These are phyloP conservation scores for Cryptococcus sp. DNA, from an alignment of 1,284 basidiomycete species.

Conservation along the genomic window DNA sequence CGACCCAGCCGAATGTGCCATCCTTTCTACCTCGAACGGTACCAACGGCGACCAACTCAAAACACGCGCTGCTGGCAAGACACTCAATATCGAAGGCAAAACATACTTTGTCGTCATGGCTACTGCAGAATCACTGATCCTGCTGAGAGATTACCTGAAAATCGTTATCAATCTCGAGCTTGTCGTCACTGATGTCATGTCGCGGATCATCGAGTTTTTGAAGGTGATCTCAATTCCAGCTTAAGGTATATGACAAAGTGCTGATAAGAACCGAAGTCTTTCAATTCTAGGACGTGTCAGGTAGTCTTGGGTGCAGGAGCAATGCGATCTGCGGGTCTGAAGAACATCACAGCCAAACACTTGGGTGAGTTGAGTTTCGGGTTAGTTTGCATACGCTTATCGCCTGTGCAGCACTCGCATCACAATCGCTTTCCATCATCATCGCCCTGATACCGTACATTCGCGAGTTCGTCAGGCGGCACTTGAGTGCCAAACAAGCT, in stretches of 20 bases:
- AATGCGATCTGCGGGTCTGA: slow-evolving; percentile 94
- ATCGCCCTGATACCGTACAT: slow-evolving; percentile 95
- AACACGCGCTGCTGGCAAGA: slow-evolving; percentile 55
- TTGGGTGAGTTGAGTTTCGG: slow-evolving; percentile 62
- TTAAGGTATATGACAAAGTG: neutral
- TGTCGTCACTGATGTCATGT: slow-evolving; percentile 92
- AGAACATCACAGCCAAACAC: slow-evolving; percentile 98
- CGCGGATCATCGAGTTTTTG: slow-evolving; percentile 88
- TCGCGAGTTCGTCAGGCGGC: slow-evolving; percentile 88
- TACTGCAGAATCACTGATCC: slow-evolving; percentile 72
- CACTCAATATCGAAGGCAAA: slow-evolving; percentile 78
- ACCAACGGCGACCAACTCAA: slow-evolving; percentile 13
- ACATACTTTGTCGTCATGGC: slow-evolving; percentile 84
- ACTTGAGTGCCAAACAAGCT: slow-evolving; percentile 87
- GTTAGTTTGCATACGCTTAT: neutral
- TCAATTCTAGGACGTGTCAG: slow-evolving; percentile 97
- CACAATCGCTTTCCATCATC: slow-evolving; percentile 91
- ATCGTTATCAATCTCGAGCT: slow-evolving; percentile 85
- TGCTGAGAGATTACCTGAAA: slow-evolving; percentile 82
- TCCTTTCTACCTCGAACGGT: slow-evolving; percentile 37
- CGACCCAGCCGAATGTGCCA: slow-evolving; percentile 71
- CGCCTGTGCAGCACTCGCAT: slow-evolving; percentile 72
- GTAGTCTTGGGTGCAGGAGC: slow-evolving; percentile 97
- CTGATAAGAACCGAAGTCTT: slow-evolving; percentile 59
- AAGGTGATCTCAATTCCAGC: slow-evolving; percentile 58